These are phyloP conservation scores for Lipomyces spencermartinsiae DNA, from an alignment of 805 yeast genomes.

Conservation along the genomic window DNA sequence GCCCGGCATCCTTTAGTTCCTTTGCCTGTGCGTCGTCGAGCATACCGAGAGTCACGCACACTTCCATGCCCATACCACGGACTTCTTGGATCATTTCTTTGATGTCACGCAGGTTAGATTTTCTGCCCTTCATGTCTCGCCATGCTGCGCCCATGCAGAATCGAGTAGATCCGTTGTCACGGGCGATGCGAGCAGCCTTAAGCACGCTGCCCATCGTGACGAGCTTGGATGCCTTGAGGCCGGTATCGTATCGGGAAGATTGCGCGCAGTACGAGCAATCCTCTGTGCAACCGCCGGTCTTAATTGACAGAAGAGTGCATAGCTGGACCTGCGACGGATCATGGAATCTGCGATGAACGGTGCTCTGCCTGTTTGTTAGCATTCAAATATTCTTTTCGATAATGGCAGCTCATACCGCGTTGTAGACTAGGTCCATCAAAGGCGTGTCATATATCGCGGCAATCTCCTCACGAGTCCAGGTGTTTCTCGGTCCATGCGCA, in stretches of 20 bases:
- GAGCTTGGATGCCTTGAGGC: slow-evolving; percentile 71
- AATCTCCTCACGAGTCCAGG: slow-evolving; percentile 70
- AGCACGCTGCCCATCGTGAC: slow-evolving; percentile 67
- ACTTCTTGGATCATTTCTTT: slow-evolving; percentile 69
- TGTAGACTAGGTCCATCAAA: slow-evolving; percentile 62
- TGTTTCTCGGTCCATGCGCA: slow-evolving; percentile 36
- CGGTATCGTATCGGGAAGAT: slow-evolving; percentile 71
- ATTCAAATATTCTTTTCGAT: background rate
- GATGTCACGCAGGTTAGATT: slow-evolving; percentile 66
- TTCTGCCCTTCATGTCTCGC: slow-evolving; percentile 84
- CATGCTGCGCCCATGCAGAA: slow-evolving; percentile 89
- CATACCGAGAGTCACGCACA: slow-evolving; percentile 85
- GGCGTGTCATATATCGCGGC: slow-evolving; percentile 69
- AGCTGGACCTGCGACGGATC: slow-evolving; percentile 74
- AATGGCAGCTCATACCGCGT: slow-evolving; percentile 48
- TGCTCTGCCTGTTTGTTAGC: slow-evolving; percentile 16
- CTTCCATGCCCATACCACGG: slow-evolving; percentile 71
- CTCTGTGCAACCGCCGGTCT: slow-evolving; percentile 82
- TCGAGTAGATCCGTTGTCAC: slow-evolving; percentile 73
- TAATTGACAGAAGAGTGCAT: slow-evolving; percentile 76
- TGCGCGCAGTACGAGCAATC: slow-evolving; percentile 85
- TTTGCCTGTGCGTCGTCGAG: slow-evolving; percentile 67
- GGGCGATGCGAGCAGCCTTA: slow-evolving; percentile 68
- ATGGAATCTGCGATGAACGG: slow-evolving; percentile 66
- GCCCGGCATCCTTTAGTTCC: slow-evolving; percentile 66